Base-by-base conservation (phyloP, 106 monocot species). In the Apostasia shenzhenica region DNA sequence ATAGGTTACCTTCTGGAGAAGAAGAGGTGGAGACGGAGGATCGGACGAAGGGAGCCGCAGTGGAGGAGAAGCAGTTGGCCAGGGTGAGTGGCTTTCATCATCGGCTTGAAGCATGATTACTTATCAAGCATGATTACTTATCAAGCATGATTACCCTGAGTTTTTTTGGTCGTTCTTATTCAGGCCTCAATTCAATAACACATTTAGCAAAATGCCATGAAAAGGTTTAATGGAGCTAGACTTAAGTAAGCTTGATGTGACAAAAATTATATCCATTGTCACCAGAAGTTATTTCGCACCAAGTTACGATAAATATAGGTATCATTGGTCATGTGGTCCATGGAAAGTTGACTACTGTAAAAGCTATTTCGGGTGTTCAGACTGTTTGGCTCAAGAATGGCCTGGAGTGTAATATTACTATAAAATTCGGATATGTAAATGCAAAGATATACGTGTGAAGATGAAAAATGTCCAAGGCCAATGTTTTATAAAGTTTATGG, bases 401-500 rank as follows among this genome's bases (percentile, higher is more conserved):
- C 46, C 57, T 95, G 58, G 91, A 95, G 74, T 79, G 94, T 11
- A 95, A 95, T 75, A 95, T 95, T 78, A 95, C 94, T 44, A 95
- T 95, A 59, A 95, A 95, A 74, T 76, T 95, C 9, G 94, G 94
- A 10, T 95, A 95, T 84, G 94, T 91, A 45, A 95, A 95, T 84
- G 94, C 94, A 55, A 95, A 95, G 69, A 95, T 95, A 54, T 95
- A 95, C 55, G 80, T 95, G 94, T 81, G 94, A 95, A 82, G 91
- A 95, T 86, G 91, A 95, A 14, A 91, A 48, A 76, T 95, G 94
- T 55, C 91, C 88, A 42, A 69, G 94, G 2, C 94, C 94, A 45
- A 87, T 85, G 94, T 95, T 85, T 71, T 95, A 95, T 78, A 95
- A 95, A 71, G 94, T 91, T 38, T 95, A 95, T 80, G 91, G 94